Evolutionary conservation across 257 asterid genomes (phyloP), one percentile per base, ranked within the genome.

Genomic region (Solanum phureja): DNA sequence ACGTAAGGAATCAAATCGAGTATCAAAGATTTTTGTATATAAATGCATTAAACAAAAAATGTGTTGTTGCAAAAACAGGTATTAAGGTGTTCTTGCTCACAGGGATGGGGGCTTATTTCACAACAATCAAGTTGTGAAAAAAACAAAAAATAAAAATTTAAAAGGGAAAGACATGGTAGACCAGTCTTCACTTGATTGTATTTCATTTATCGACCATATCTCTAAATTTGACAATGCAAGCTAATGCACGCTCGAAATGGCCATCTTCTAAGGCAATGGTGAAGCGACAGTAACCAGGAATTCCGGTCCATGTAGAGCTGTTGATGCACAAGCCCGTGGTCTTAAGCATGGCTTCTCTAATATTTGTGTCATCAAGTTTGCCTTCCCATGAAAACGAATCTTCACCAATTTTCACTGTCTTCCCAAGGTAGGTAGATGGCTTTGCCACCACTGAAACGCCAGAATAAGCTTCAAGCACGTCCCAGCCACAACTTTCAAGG

Each of bases 251-350:
- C 85, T 94, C 93, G 90, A 96, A 96, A 86, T 93, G 96, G 42
- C 86, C 38, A 10, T 96, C 98, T 90, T 92, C 98, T 90, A 97
- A 87, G 73, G 98, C 99, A 34, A 94, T 88, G 86, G 96, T 94
- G 92, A 97, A 96, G 87, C 99, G 96, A 90, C 98, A 96, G 87
- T 93, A 94, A 27, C 99, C 98, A 8, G 98, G 97, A 82, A 95
- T 93, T 37, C 99, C 99, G 0, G 98, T 97, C 99, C 99, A 97
- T 1, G 93, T 85, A 60, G 95, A 93, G 77, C 99, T 95, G 83
- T 97, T 96, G 91, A 96, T 96, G 94, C 99, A 97, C 90, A 97
- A 89, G 83, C 98, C 98, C 1, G 98, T 96, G 94, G 92, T 87
- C 66, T 69, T 90, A 9, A 95, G 91, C 92, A 97, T 88, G 72